phyloP scores from a whole-genome alignment of 495 filamentous ascomycete genomes.

The Tuber borchii region DNA sequence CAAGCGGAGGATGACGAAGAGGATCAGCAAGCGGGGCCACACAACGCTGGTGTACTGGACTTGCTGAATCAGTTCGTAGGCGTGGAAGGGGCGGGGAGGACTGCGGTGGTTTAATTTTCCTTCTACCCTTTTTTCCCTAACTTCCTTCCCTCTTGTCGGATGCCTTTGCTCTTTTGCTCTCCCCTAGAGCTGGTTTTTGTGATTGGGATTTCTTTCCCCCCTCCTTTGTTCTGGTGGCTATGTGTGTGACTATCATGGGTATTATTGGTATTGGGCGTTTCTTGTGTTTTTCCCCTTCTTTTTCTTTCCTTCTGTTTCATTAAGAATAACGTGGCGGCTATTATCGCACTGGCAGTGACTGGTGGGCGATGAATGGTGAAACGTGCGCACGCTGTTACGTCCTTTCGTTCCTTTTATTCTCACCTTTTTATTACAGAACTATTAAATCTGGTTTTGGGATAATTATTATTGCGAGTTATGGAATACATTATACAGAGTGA shows the following conservation, averaged over 20 bases:
- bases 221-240: not conserved
- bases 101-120: conserved; percentile 23
- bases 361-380: not conserved
- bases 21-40: conserved; percentile 44
- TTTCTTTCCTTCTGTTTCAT: conserved; percentile 6
- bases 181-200: not conserved
- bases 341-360: not conserved
- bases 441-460: not conserved
- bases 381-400: not conserved
- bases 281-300: conserved; percentile 12
- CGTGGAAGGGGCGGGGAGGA: conserved; percentile 52
- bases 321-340: not conserved
- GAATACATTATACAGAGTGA: not conserved
- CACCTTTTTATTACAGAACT: not conserved
- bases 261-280: not conserved
- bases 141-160: not conserved
- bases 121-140: not conserved
- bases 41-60: conserved; percentile 64
- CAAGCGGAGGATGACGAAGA: conserved; percentile 51
- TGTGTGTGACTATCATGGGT: not conserved
- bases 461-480: not conserved
- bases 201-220: not conserved
- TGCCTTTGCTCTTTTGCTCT: not conserved
- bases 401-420: not conserved
- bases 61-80: conserved; percentile 84